Conservation (phyloP, 2,329 filamentous ascomycete species). For the Rhynchosporium secalis region DNA sequence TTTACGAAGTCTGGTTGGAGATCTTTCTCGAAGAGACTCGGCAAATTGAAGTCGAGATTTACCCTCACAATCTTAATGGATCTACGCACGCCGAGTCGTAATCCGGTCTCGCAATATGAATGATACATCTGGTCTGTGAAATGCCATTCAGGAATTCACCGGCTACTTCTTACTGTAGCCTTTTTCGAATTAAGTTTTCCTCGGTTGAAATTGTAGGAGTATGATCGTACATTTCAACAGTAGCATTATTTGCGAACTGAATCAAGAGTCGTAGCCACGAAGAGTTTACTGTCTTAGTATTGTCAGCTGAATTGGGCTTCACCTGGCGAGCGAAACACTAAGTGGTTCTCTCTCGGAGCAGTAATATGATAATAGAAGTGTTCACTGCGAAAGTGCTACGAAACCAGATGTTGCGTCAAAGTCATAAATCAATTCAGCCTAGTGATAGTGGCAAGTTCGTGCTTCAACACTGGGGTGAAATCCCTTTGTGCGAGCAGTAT, state of each 20-base stretch:
- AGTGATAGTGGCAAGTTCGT: conserved; percentile 47
- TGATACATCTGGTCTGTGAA: conserved; percentile 40
- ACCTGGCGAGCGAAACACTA: background rate
- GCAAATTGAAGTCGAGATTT: conserved; percentile 47
- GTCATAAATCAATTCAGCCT: conserved; percentile 44
- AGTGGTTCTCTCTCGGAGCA: conserved; percentile 12
- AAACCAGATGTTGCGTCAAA: conserved; percentile 35
- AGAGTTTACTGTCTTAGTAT: conserved; percentile 41
- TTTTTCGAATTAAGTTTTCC: conserved; percentile 47
- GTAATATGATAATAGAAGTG: conserved; percentile 25
- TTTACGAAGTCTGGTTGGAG: conserved; percentile 48
- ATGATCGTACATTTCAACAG: conserved; percentile 45
- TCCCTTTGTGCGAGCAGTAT: conserved; percentile 37
- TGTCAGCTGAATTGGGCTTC: background rate
- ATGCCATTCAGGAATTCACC: background rate
- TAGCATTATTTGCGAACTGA: conserved; percentile 49
- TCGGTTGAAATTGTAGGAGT: conserved; percentile 41
- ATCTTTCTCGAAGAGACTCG: conserved; percentile 45
- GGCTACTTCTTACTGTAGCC: conserved; percentile 53
- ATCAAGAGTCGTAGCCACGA: conserved; percentile 53
- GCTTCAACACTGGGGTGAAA: conserved; percentile 47
- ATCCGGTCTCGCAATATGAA: conserved; percentile 53
- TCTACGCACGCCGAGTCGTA: conserved; percentile 51
- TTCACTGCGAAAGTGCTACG: conserved; percentile 38
- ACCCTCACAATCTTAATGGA: conserved; percentile 51